Evolutionary conservation across 371 early-diverging fungal genomes (phyloP).

Genomic region (Blakeslea trispora): DNA sequence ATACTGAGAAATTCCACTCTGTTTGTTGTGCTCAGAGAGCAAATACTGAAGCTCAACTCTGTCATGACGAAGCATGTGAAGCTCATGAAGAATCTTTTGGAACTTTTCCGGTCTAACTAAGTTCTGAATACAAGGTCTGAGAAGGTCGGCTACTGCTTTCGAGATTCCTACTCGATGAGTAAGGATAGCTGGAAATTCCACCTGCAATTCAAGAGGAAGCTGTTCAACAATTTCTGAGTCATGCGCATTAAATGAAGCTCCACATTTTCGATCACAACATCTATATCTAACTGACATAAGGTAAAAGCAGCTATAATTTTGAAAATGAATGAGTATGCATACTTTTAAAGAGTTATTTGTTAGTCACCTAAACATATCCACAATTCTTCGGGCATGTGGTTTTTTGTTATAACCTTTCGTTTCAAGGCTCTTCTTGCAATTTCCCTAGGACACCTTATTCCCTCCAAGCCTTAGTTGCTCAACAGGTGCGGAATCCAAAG

Average conservation of each 20-base stretch:
- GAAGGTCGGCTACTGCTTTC: conserved; percentile 11
- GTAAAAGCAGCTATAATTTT: conserved; percentile 15
- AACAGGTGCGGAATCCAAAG: conserved; percentile 5
- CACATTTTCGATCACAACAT: conserved; percentile 5
- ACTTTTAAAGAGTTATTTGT: too few relatives aligned
- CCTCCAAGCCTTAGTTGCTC: neutral
- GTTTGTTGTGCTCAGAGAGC: neutral
- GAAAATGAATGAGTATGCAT: neutral
- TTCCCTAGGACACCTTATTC: neutral
- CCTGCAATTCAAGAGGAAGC: conserved; percentile 11
- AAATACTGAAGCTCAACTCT: neutral
- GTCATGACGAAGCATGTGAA: conserved; percentile 9
- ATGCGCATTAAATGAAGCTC: neutral
- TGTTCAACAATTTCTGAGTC: conserved; percentile 7
- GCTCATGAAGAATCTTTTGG: conserved; percentile 13
- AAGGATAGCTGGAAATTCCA: conserved; percentile 24
- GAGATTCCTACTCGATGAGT: conserved; percentile 25
- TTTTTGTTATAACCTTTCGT: conserved; percentile 1
- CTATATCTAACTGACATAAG: conserved; percentile 18
- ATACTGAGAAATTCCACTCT: neutral
- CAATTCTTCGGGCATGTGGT: conserved; percentile 5
- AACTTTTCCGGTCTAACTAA: conserved; percentile 15
- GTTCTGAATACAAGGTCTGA: conserved; percentile 17
- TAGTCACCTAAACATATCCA: neutral
- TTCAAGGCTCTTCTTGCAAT: neutral